These are phyloP conservation scores for Cephalotrichum gorgonifer DNA, from an alignment of 2,329 filamentous ascomycete genomes.

Conservation along the genomic window DNA sequence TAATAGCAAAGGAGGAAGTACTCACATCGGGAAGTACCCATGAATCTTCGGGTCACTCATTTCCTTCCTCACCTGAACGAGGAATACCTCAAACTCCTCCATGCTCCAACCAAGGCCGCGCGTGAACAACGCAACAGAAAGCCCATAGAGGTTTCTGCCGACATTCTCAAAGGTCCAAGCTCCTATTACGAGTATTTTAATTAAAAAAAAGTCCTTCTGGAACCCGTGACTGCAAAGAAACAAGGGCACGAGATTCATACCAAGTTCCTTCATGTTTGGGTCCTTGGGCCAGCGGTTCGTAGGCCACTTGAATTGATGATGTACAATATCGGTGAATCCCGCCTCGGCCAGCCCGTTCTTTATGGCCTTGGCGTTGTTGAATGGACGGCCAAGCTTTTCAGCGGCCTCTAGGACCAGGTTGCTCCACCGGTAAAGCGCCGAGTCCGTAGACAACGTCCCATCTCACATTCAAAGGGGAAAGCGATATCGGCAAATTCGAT, in stretches of 20 bases:
- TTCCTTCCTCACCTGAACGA: constrained; percentile 16
- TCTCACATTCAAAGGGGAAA: background rate
- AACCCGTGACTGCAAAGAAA: background rate
- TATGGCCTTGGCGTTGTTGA: background rate
- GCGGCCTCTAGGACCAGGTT: background rate
- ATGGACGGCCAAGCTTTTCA: background rate
- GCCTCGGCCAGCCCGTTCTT: background rate
- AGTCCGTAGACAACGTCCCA: background rate
- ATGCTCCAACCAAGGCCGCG: constrained; percentile 18
- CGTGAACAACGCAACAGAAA: constrained; percentile 21
- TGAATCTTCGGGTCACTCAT: constrained; percentile 17
- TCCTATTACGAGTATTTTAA: constrained; percentile 10
- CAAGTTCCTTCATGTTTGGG: too few species aligned
- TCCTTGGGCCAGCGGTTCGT: background rate
- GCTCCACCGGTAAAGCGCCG: background rate
- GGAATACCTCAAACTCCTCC: constrained; percentile 17
- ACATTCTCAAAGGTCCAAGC: constrained; percentile 13
- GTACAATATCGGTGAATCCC: background rate
- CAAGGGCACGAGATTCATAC: too few species aligned
- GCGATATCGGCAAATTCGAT: background rate
- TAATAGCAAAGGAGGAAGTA: background rate
- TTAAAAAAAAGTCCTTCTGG: background rate
- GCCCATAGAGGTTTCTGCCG: constrained; percentile 14
- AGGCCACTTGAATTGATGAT: background rate
- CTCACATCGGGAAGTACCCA: constrained; percentile 20